Evolutionary conservation across 768 basidiomycete genomes (phyloP).

Genomic region (Tubosaeta brunneosetosa): DNA sequence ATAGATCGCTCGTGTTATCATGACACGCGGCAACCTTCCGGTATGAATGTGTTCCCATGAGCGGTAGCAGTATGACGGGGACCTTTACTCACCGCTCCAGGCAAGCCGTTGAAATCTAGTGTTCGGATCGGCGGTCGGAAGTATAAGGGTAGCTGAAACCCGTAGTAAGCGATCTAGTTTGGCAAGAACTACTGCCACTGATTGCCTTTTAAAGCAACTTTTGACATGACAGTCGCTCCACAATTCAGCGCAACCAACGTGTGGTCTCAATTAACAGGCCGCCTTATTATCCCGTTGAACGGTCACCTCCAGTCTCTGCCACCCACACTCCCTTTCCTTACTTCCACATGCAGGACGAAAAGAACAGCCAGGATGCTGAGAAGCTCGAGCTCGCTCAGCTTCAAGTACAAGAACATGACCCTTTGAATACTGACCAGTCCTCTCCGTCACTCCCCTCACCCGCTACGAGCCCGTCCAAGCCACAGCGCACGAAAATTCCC

Average conservation of each 20-base stretch:
- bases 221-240: background rate
- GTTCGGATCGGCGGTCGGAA: too few species aligned
- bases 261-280: background rate
- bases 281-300: background rate
- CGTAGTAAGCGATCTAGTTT: too few species aligned
- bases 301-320: background rate
- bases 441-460: constrained; percentile 51
- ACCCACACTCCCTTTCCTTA: background rate
- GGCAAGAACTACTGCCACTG: too few species aligned
- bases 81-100: too few species aligned
- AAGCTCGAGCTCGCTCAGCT: constrained; percentile 19
- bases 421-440: background rate
- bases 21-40: too few species aligned
- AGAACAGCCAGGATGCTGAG: constrained; percentile 13
- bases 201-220: background rate
- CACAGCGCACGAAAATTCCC: constrained; percentile 51
- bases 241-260: background rate
- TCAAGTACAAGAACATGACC: constrained; percentile 15
- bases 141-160: too few species aligned
- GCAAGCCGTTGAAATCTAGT: too few species aligned
- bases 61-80: too few species aligned
- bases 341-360: constrained; percentile 25
- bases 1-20: too few species aligned
- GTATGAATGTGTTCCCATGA: too few species aligned
- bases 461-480: constrained; percentile 39